phyloP scores from a whole-genome alignment of 306 rosid species.

The Casuarina equisetifolia region DNA sequence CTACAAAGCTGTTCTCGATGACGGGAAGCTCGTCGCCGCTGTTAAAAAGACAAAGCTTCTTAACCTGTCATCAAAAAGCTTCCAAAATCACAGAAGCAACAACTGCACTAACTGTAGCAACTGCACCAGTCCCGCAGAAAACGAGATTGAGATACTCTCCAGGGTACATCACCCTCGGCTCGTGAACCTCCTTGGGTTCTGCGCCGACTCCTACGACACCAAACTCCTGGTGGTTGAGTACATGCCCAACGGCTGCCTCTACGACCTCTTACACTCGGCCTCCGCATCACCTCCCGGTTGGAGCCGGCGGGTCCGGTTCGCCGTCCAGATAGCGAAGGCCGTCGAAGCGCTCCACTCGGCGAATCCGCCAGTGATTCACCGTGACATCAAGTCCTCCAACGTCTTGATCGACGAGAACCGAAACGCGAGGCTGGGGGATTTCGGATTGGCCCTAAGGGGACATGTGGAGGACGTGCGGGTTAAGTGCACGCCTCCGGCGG shows the following conservation, averaged over 20 bases:
- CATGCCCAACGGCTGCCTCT: constrained; percentile 89
- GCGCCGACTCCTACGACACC: constrained; percentile 39
- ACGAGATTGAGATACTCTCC: constrained; percentile 94
- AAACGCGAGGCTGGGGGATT: constrained; percentile 80
- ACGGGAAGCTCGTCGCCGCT: constrained; percentile 64
- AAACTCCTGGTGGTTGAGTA: constrained; percentile 69
- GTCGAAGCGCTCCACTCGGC: constrained; percentile 55
- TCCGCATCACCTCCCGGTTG: constrained; percentile 64
- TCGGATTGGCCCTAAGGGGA: constrained; percentile 76
- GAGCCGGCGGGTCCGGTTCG: constrained; percentile 55
- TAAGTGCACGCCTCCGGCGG: constrained; percentile 88
- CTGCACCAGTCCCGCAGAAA: constrained; percentile 60
- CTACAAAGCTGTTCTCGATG: constrained; percentile 66
- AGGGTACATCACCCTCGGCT: constrained; percentile 52
- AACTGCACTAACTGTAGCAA: constrained; percentile 41
- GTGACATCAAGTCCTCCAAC: constrained; percentile 85
- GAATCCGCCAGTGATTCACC: constrained; percentile 85
- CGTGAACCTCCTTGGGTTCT: constrained; percentile 79
- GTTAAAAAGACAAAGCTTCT: constrained; percentile 54
- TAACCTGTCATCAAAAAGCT: constrained; percentile 17
- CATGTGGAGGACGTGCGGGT: constrained; percentile 87
- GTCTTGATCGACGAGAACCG: constrained; percentile 57
- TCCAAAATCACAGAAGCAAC: constrained; percentile 10
- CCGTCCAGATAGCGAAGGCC: constrained; percentile 69
- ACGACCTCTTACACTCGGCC: constrained; percentile 55